A percentile compares a stretch with the other conserved stretches of the same genome.
These are phyloP conservation scores for Spirogloea muscicola DNA, from an alignment of 139 green algal species.

Conservation along the genomic window DNA sequence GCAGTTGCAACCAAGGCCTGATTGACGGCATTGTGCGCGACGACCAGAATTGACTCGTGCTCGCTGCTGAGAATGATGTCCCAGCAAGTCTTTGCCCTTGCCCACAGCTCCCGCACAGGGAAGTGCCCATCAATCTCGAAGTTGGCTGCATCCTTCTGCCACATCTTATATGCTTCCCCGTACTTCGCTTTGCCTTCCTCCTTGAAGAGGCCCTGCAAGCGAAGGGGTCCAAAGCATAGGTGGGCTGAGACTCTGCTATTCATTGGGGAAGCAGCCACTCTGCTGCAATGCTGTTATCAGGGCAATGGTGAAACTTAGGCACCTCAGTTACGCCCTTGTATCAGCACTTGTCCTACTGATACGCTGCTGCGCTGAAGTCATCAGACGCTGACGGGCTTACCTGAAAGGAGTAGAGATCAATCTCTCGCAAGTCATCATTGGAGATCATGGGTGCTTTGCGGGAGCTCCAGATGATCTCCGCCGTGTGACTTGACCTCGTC, in stretches of 20 bases:
- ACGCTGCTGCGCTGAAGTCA: no score
- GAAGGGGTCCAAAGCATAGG: not conserved
- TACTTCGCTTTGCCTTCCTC: constrained; percentile 69
- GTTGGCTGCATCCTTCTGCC: constrained; percentile 70
- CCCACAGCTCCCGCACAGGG: constrained; percentile 52
- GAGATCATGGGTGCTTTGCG: constrained; percentile 27
- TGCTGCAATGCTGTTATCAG: not conserved
- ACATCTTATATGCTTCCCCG: constrained; percentile 65
- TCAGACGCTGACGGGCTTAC: constrained; percentile 48
- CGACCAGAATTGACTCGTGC: constrained; percentile 64
- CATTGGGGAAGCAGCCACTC: not conserved
- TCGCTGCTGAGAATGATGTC: constrained; percentile 60
- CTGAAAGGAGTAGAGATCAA: constrained; percentile 91
- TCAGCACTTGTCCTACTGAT: no score
- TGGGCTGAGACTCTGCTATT: not conserved
- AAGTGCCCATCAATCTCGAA: constrained; percentile 83
- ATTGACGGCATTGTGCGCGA: constrained; percentile 96
- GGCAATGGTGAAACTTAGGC: not conserved
- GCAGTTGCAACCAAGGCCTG: constrained; percentile 60
- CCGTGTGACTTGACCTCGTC: constrained; percentile 69
- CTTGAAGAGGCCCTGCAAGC: constrained; percentile 79
- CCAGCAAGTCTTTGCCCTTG: constrained; percentile 79
- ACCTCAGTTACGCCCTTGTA: no score
- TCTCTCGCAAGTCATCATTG: constrained; percentile 69
- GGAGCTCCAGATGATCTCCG: constrained; percentile 70